Evolutionary conservation across 148 eudicot species (phyloP), one percentile per base, ranked within the genome.

Genomic region (Arctostaphylos glauca): DNA sequence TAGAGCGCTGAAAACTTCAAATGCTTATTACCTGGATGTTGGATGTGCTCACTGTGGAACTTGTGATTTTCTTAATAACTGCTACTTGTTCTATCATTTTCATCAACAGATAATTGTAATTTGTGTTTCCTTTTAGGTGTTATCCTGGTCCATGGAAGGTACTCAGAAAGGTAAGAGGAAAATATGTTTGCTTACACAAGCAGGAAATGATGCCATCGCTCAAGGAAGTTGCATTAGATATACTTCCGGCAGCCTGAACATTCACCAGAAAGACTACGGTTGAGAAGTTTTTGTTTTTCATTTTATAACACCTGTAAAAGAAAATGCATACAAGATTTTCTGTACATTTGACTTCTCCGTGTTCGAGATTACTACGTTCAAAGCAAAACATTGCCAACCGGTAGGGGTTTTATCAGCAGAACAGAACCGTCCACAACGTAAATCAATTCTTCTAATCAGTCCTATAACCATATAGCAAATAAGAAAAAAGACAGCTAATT

Each of bases 81-180:
- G 21, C 41, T 41, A 56, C 21, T 12, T 12, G 43, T 16, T 15
- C 62, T 43, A 38, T 62, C 46, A 49, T 64, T 62, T 25, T 70
- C 5, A 23, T 5, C 3, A 38, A 78, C 23, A 59, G 66, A 76
- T 76, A 21, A 8, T 41, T 54, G 4, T 66, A 54, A 3, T 43
- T 55, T 31, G 38, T 31, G 38, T 4, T 58, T 49, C 19, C 70
- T 41, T 78, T 58, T n/a, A 96, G 99, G 87, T 89, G 93, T 79
- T 96, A 94, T 85, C 99, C 99, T 8, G 99, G 97, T 52, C 93
- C 92, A 0, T 94, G 99, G 99, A 92, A 89, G 89, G 99, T 96
- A 48, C 91, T 96, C 55, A 89, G 90, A 84, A 93, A 81, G 83
- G 79, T 84, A 70, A 88, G 93, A 48, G 88, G 86, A 80, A 89